Base-by-base conservation (phyloP, 2,329 filamentous ascomycete species). In the Ceratocystis albifundus region DNA sequence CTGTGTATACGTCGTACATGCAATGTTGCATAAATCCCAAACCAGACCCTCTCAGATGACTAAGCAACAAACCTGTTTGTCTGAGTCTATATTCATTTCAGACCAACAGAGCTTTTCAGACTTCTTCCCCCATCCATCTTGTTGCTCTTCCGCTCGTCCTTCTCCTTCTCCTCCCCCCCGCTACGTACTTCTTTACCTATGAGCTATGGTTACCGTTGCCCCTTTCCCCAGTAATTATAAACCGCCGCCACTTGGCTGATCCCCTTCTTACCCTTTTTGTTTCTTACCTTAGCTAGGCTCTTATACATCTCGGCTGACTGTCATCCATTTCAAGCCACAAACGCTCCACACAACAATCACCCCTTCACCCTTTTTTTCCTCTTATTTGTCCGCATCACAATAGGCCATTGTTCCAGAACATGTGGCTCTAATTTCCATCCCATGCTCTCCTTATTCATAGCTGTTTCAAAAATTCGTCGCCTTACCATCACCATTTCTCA, bases 401-500 rank as follows among this genome's bases (percentile, higher is more conserved):
- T 59, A 59, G 55, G 5, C 55, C 55, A 59, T 59, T 59, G 55
- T 59, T 59, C 55, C 55, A 59, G 55, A 59, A 59, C 55, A 59
- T 36, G 30, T 59, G 55, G 55, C 55, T 59, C 22, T 36, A 59
- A 59, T 59, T 59, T 59, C 55, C 55, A 30, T 59, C 55, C 55
- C 55, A 59, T 12, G 55, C 55, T n/a, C 28, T 59, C 55, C 55
- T 59, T 59, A 36, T 59, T 59, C 55, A 59, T 59, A 28, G 55
- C 28, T 59, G 55, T 59, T 59, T 59, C 55, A 59, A 59, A 59
- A 59, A 59, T 28, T n/a, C 5, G 28, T 36, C 30, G 25, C 61
- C 61, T 48, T 32, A 48, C 61, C 44, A 63, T 63, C 61, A 63
- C 61, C 25, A 50, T 63, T 63, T 63, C 61, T 45, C 61, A 48